Percentiles rank a stretch among this genome's conserved stretches.
Conservation (phyloP, 495 filamentous ascomycete genomes). For the Penicillium paradoxum region DNA sequence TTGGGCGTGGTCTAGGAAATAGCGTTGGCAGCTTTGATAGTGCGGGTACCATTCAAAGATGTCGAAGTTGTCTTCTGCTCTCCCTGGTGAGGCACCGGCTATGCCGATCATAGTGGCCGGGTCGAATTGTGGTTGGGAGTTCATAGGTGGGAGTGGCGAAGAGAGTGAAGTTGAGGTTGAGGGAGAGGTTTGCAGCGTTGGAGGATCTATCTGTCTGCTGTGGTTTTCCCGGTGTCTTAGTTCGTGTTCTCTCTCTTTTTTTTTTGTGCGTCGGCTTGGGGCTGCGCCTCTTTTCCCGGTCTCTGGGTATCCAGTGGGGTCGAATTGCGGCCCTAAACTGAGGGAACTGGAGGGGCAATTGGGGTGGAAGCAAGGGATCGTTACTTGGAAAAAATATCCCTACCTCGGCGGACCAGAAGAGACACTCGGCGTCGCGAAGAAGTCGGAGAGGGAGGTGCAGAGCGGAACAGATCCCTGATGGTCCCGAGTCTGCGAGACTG, state of each 20-base stretch:
- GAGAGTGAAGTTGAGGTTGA: slow-evolving; percentile 1
- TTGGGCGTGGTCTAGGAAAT: slow-evolving; percentile 91
- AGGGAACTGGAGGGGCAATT: slow-evolving; percentile 1
- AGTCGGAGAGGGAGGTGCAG: slow-evolving; percentile 26
- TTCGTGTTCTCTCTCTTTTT: not conserved
- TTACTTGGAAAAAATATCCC: slow-evolving; percentile 41
- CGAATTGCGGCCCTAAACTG: not conserved
- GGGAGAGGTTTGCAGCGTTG: not conserved
- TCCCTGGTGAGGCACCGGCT: slow-evolving; percentile 31
- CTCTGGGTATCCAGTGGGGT: slow-evolving; percentile 5
- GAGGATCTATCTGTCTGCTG: slow-evolving; percentile 9
- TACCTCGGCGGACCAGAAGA: slow-evolving; percentile 38
- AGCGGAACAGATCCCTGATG: slow-evolving; percentile 36
- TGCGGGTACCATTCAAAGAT: slow-evolving; percentile 91
- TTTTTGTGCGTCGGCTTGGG: not conserved
- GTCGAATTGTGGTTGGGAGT: slow-evolving; percentile 35
- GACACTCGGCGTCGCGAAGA: slow-evolving; percentile 32
- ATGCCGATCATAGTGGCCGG: slow-evolving; percentile 39
- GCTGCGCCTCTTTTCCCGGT: slow-evolving; percentile 1
- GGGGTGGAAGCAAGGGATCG: slow-evolving; percentile 11
- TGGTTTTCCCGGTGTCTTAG: not conserved
- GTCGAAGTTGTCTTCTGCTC: slow-evolving; percentile 52
- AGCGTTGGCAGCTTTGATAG: slow-evolving; percentile 86
- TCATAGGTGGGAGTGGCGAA: slow-evolving; percentile 25
- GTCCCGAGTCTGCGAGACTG: slow-evolving; percentile 34